Percentiles rank a stretch among this genome's conserved stretches.
Evolutionary conservation across 345 rosid species (phyloP).

Genomic region (Cochlearia excelsa): DNA sequence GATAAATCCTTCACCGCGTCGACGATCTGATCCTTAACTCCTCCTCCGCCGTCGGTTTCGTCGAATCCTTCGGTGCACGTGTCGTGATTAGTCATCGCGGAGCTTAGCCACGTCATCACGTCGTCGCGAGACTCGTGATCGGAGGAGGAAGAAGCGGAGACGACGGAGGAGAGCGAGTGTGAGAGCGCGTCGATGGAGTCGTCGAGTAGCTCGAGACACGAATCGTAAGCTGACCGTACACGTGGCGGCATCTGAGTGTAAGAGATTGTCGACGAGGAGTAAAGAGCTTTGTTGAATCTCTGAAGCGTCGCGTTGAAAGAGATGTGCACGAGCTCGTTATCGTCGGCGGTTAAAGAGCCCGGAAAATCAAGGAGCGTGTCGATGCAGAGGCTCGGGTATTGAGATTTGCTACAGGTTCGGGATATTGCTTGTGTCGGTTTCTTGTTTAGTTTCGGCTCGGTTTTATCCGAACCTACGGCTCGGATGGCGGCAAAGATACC

Average conservation of each 20-base stretch:
- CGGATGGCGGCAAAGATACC: slow-evolving; percentile 38
- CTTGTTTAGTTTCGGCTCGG: slow-evolving; percentile 21
- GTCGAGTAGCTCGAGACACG: slow-evolving; percentile 88
- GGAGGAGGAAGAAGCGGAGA: slow-evolving; percentile 4
- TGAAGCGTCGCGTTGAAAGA: slow-evolving; percentile 92
- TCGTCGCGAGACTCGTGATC: slow-evolving; percentile 40
- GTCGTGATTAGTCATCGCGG: slow-evolving; percentile 90
- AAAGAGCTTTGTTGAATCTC: slow-evolving; percentile 72
- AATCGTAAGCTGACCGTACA: slow-evolving; percentile 74
- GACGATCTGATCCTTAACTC: slow-evolving; percentile 62
- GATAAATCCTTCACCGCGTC: slow-evolving; percentile 60
- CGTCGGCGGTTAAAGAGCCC: slow-evolving; percentile 57
- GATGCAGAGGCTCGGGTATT: slow-evolving; percentile 61
- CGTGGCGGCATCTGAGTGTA: slow-evolving; percentile 57
- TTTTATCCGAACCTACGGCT: slow-evolving; percentile 21
- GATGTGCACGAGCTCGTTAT: slow-evolving; percentile 78
- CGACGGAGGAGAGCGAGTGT: slow-evolving; percentile 58
- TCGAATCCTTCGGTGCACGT: slow-evolving; percentile 84
- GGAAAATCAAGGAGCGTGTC: slow-evolving; percentile 69
- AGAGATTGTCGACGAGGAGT: slow-evolving; percentile 49
- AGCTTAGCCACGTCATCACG: slow-evolving; percentile 94
- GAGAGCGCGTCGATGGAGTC: slow-evolving; percentile 78
- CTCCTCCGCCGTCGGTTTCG: slow-evolving; percentile 42
- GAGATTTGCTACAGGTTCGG: slow-evolving; percentile 59
- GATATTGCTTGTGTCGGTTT: slow-evolving; percentile 71